These are phyloP conservation scores for Pistacia atlantica DNA, from an alignment of 345 rosid species.

Conservation along the genomic window DNA sequence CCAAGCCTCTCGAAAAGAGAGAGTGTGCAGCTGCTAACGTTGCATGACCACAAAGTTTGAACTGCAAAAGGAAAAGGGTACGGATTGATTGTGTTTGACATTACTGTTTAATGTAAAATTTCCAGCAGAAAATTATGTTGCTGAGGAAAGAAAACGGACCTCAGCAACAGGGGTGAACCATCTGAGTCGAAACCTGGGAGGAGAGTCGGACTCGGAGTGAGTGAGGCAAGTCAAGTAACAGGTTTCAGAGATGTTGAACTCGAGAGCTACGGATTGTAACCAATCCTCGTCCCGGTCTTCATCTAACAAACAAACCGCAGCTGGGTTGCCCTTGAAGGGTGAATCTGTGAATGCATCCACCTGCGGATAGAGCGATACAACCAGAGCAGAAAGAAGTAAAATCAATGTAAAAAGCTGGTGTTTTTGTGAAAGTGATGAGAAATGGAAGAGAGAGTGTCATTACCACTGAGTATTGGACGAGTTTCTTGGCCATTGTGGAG, in stretches of 20 bases:
- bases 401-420: too few species aligned
- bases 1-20: conserved; percentile 56
- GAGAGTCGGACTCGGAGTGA: conserved; percentile 3
- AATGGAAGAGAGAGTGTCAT: background rate
- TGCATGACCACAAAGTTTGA: conserved; percentile 84
- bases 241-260: conserved; percentile 60
- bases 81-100: background rate
- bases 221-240: conserved; percentile 43
- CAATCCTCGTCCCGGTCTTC: conserved; percentile 67
- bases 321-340: conserved; percentile 83
- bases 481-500: conserved; percentile 33
- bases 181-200: conserved; percentile 54
- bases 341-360: conserved; percentile 79
- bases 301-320: conserved; percentile 74
- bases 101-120: too few species aligned
- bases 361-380: conserved; percentile 20
- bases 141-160: conserved; percentile 24
- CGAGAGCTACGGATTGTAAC: conserved; percentile 61
- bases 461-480: conserved; percentile 51
- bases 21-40: conserved; percentile 80
- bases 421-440: background rate
- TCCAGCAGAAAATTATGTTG: too few species aligned
- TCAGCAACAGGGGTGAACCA: conserved; percentile 68
- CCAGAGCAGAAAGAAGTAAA: background rate
- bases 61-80: conserved; percentile 39